Percentiles rank a stretch among this genome's conserved stretches.
Evolutionary conservation across 2,329 filamentous ascomycete species (phyloP).

Genomic region (Myrmaecium sp.): DNA sequence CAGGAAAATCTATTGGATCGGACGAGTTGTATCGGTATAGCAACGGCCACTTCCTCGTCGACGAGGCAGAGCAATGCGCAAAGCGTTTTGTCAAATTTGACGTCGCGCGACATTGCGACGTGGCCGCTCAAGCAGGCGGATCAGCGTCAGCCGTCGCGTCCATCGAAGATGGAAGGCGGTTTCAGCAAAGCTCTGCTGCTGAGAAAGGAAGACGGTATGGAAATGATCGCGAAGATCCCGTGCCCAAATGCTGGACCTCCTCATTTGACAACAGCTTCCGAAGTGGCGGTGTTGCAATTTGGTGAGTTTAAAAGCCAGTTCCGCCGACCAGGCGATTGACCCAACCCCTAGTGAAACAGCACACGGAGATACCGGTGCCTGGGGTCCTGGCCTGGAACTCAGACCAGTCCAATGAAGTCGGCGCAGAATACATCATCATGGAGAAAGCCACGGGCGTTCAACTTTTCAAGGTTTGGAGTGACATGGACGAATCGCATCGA

Average conservation of each 20-base stretch:
- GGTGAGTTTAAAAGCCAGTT: slow-evolving; percentile 7
- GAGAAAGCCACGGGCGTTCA: slow-evolving; percentile 14
- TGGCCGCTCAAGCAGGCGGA: slow-evolving; percentile 9
- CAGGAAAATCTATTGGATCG: too few species aligned
- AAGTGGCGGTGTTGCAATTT: slow-evolving; percentile 18
- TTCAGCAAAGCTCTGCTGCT: slow-evolving; percentile 17
- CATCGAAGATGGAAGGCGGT: slow-evolving; percentile 18
- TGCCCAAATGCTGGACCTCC: slow-evolving; percentile 15
- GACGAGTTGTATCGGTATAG: slow-evolving; percentile 13
- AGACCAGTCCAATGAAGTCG: slow-evolving; percentile 13
- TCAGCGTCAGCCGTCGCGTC: slow-evolving; percentile 9
- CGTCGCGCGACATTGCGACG: slow-evolving; percentile 12
- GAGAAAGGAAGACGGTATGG: slow-evolving; percentile 11
- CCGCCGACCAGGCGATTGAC: slow-evolving; percentile 3
- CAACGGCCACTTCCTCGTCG: slow-evolving; percentile 13
- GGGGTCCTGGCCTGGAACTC: slow-evolving; percentile 13
- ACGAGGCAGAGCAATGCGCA: slow-evolving; percentile 10
- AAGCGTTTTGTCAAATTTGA: slow-evolving; percentile 14
- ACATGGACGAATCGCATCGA: slow-evolving; percentile 10
- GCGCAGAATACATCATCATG: slow-evolving; percentile 20
- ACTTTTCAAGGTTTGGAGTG: slow-evolving; percentile 14
- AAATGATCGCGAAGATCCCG: slow-evolving; percentile 14
- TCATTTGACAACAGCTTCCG: slow-evolving; percentile 17
- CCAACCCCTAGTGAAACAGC: slow-evolving; percentile 6
- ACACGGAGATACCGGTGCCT: slow-evolving; percentile 11